phyloP scores from a whole-genome alignment of 805 yeast species.

The Sungouiella thailandica region DNA sequence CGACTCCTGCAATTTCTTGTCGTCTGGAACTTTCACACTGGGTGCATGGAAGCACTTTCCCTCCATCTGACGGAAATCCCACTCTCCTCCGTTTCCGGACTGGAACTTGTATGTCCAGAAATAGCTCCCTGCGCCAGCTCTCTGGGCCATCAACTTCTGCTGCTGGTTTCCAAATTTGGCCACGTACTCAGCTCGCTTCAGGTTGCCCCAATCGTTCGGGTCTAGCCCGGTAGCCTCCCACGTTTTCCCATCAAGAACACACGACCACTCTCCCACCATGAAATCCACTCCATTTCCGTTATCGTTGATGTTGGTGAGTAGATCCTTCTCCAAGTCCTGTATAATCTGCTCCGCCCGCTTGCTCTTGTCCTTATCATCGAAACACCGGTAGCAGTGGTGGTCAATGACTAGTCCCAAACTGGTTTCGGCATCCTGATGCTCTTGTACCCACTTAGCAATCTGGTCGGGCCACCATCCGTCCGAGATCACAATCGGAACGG shows the following conservation, averaged over 20 bases:
- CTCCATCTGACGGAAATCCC: constrained; percentile 84
- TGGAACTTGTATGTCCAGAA: constrained; percentile 92
- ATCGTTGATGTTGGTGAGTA: constrained; percentile 45
- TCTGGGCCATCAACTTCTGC: constrained; percentile 38
- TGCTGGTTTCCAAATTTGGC: constrained; percentile 59
- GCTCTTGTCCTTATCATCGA: constrained; percentile 64
- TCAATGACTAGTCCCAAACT: constrained; percentile 70
- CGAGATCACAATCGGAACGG: constrained; percentile 72
- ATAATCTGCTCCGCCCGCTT: constrained; percentile 64
- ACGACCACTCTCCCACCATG: constrained; percentile 85
- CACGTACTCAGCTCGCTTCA: constrained; percentile 50
- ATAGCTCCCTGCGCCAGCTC: constrained; percentile 67
- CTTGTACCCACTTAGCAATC: constrained; percentile 65
- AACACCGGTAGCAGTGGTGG: constrained; percentile 82
- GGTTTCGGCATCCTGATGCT: constrained; percentile 28
- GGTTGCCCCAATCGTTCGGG: constrained; percentile 18
- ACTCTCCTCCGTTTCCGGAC: constrained; percentile 91
- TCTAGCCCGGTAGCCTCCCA: constrained; percentile 53
- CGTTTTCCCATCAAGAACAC: constrained; percentile 72
- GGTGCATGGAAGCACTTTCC: constrained; percentile 32
- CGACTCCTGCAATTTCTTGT: constrained; percentile 36
- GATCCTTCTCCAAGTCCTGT: constrained; percentile 46
- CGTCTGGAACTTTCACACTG: constrained; percentile 31
- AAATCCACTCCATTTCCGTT: constrained; percentile 53
- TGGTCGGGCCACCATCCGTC: constrained; percentile 93